Evolutionary conservation across 352 stramenopile genomes (phyloP).

Genomic region (Pythium angustatum): DNA sequence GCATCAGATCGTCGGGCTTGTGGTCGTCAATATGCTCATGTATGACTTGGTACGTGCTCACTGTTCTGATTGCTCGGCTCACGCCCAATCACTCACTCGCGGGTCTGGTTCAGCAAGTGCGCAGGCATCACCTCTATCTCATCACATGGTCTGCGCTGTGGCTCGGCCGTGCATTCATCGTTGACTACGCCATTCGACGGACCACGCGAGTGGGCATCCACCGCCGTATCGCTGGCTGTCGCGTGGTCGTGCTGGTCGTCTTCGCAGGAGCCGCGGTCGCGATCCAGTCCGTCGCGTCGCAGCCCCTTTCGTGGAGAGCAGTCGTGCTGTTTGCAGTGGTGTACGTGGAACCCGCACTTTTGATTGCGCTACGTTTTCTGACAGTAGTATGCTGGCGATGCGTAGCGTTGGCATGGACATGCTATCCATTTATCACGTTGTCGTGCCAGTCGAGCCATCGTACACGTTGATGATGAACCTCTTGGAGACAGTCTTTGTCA

Average conservation of each 20-base stretch:
- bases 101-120: constrained; percentile 29
- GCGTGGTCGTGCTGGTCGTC: background rate
- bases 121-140: constrained; percentile 32
- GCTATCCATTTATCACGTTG: background rate
- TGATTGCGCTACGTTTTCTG: background rate
- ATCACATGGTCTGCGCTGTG: constrained; percentile 39
- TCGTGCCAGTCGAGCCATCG: no score
- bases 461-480: background rate
- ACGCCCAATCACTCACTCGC: no score
- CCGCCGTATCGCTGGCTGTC: background rate
- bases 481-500: background rate
- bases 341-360: background rate
- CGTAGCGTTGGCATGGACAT: background rate
- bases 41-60: constrained; percentile 37
- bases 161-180: constrained; percentile 36
- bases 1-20: constrained; percentile 36
- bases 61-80: no score
- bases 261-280: background rate
- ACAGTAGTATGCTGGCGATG: background rate
- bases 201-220: background rate
- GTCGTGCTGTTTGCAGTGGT: background rate
- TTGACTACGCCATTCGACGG: constrained; percentile 9
- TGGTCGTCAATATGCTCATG: constrained; percentile 46
- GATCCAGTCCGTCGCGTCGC: constrained; percentile 2
- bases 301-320: background rate